Base-by-base conservation (phyloP, 495 filamentous ascomycete species). In the Lindgomyces ingoldianus region DNA sequence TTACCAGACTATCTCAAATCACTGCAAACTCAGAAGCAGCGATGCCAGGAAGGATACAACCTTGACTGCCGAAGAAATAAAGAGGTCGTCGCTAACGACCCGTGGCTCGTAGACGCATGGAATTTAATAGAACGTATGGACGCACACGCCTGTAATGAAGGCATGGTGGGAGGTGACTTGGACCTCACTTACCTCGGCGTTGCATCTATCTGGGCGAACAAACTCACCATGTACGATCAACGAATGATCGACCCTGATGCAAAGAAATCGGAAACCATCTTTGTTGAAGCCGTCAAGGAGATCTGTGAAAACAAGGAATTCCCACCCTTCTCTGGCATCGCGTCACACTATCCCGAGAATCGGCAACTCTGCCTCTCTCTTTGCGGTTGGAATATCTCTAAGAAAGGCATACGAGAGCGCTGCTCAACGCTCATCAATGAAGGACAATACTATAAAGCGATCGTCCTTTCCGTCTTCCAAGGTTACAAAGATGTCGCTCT, bases 101-200 rank as follows among this genome's bases (percentile, higher is more conserved):
- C 81, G n/a, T 88, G 84, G 80, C 78, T 96, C 9, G 83, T 85
- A 63, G 86, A 87, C 41, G 75, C 91, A 46, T 97, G 92, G 92
- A 80, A 72, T 49, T 60, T 72, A 2, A 55, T 78, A 16, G 46
- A 65, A 26, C 67, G 75, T 47, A 64, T 76, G 57, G 61, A 73
- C 36, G 27, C 64, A 3, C 58, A 74, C 9, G 89, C 89, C 14
- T 76, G 80, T 22, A 81, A 86, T 50, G 83, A 85, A 39, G 84
- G 86, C 3, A 93, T 96, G 90, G 81, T 90, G 46, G 77, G 83
- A n/a, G 81, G 85, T 42, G 79, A 82, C 1, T 74, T 96, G 4
- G 94, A 97, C 68, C 73, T 96, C 42, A 91, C 87, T 69, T 98
- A 91, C 73, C 74, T 96, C 71, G 94, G 94, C 2, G 86, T 98